Base-by-base conservation (phyloP, 139 green algal species). In the Cymbomonas tetramitiformis region DNA sequence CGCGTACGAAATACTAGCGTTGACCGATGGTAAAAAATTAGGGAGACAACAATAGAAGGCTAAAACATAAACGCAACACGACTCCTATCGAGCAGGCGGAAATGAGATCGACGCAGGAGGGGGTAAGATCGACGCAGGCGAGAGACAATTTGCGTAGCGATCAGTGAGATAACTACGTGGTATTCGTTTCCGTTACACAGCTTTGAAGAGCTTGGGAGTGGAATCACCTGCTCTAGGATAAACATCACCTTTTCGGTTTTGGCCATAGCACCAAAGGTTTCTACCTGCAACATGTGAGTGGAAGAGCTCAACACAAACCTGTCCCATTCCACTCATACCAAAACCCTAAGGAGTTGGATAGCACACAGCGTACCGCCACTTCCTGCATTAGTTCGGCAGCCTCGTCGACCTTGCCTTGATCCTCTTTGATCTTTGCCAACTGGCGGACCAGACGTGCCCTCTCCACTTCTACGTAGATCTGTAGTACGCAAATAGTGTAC, bases 381-480 rank as follows among this genome's bases (percentile, higher is more conserved):
- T 95, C 91, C 69, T 99, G 92, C 73, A 99, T 75, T 9, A 86
- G 83, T 38, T 95, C 85, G 8, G 87, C 87, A 4, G 92, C 92
- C 57, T 94, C 88, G 12, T 69, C 58, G 7, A 96, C 70, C 5
- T 93, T 82, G n/a, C 89, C 91, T 51, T 93, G 81, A n/a, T 65
- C 70, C 65, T 98, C 92, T 46, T 84, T 81, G 30, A 95, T 93
- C 29, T 46, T 51, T 0, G 91, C 92, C 49, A 97, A 76, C 51
- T 70, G 74, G 38, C 78, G 74, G 3, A 82, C 93, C 33, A 99
- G 71, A 9, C 92, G 71, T 10, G 91, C 89, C 4, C 92, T 74
- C 78, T 99, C 91, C 59, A 99, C 95, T 77, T 99, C 92, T 33
- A 99, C 88, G 68, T 93, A 98, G 43, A 99, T 99, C 81, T 93